Evolutionary conservation across 1,139 yeast species (phyloP).

Genomic region (Blastobotrys raffinosifermentans): DNA sequence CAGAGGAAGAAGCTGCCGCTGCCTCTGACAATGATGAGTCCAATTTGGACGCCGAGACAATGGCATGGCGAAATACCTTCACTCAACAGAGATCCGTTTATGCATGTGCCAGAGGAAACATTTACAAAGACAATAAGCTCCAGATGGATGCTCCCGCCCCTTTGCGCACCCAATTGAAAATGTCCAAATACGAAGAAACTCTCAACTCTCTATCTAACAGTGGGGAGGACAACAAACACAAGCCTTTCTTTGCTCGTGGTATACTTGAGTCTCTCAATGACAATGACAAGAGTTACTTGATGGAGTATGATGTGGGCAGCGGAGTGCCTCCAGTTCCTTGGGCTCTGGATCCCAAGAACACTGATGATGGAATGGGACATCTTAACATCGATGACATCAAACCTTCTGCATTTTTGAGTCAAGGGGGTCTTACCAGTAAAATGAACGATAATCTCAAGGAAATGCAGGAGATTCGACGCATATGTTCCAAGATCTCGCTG

Average conservation of each 20-base stretch:
- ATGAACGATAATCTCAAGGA: constrained; percentile 62
- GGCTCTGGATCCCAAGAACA: constrained; percentile 37
- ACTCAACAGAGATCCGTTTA: constrained; percentile 75
- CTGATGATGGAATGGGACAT: constrained; percentile 36
- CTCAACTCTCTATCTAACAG: constrained; percentile 2
- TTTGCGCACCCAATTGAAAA: constrained; percentile 25
- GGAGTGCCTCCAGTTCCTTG: constrained; percentile 65
- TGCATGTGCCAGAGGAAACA: constrained; percentile 59
- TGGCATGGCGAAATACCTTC: constrained; percentile 76
- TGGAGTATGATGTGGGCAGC: constrained; percentile 80
- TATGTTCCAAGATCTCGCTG: constrained; percentile 82
- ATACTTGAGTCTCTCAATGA: constrained; percentile 41
- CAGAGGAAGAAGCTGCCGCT: constrained; percentile 10
- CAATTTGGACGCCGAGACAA: constrained; percentile 58
- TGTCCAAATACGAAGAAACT: constrained; percentile 31
- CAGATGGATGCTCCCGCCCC: constrained; percentile 67
- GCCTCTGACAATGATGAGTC: constrained; percentile 45
- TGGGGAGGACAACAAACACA: neutral
- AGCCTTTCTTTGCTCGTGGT: constrained; percentile 16
- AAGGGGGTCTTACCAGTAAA: constrained; percentile 55
- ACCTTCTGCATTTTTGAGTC: constrained; percentile 38
- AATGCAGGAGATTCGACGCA: constrained; percentile 81
- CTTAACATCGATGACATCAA: constrained; percentile 32
- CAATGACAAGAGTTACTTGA: constrained; percentile 54
- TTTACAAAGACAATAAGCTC: constrained; percentile 55